phyloP scores from a whole-genome alignment of 139 green algal species.

The Haematococcus sp. region DNA sequence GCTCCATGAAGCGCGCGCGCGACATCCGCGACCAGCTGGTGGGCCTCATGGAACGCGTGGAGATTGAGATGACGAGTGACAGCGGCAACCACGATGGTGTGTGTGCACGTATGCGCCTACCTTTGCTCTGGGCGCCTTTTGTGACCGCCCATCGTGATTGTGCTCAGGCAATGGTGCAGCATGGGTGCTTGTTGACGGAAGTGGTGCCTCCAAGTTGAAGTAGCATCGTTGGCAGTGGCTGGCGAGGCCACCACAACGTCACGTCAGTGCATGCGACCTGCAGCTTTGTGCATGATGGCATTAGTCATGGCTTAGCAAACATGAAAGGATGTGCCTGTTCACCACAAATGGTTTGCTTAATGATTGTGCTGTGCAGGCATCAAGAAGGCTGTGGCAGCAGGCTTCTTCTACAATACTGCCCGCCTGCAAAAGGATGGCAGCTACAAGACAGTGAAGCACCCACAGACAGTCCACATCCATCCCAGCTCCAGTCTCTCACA shows the following conservation, averaged over 20 bases:
- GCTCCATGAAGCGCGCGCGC: slow-evolving; percentile 92
- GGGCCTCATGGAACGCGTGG: slow-evolving; percentile 92
- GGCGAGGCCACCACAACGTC: too few species aligned
- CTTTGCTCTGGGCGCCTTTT: too few species aligned
- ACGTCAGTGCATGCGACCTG: too few species aligned
- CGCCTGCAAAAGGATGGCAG: slow-evolving; percentile 81
- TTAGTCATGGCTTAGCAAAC: too few species aligned
- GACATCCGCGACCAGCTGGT: slow-evolving; percentile 97
- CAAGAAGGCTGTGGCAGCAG: slow-evolving; percentile 49
- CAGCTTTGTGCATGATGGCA: too few species aligned
- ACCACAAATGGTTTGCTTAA: neutral
- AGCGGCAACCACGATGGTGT: slow-evolving; percentile 73
- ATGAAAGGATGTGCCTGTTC: too few species aligned
- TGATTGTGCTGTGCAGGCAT: slow-evolving; percentile 31
- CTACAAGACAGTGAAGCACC: slow-evolving; percentile 97
- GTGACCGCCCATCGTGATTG: too few species aligned
- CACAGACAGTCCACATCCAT: slow-evolving; percentile 92
- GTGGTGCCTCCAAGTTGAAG: too few species aligned
- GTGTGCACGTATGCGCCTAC: slow-evolving; percentile 33
- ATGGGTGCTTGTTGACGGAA: too few species aligned
- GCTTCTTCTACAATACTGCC: slow-evolving; percentile 95
- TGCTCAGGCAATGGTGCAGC: too few species aligned
- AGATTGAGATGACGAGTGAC: slow-evolving; percentile 86
- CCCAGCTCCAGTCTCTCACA: slow-evolving; percentile 79
- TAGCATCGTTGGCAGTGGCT: too few species aligned